Evolutionary conservation across 1,284 basidiomycete genomes (phyloP).

Genomic region (Cystobasidiaceae sp.): DNA sequence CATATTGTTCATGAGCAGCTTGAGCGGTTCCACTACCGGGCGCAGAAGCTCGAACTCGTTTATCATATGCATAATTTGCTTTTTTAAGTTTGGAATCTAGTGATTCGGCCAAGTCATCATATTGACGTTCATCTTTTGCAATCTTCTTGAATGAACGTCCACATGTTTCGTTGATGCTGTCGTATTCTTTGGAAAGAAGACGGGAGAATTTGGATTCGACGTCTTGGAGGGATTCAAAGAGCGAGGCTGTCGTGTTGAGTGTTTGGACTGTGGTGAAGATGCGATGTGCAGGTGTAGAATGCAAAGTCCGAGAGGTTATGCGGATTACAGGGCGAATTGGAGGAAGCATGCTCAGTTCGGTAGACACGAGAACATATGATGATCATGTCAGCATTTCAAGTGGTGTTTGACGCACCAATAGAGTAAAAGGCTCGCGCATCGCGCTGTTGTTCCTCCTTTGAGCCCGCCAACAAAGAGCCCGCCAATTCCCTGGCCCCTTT

Average conservation of each 20-base stretch:
- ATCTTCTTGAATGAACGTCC: conserved; percentile 45
- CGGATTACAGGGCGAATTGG: too few species aligned
- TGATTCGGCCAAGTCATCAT: conserved; percentile 42
- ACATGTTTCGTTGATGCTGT: conserved; percentile 43
- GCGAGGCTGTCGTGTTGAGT: conserved; percentile 36
- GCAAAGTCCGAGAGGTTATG: too few species aligned
- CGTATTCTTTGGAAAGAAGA: conserved; percentile 44
- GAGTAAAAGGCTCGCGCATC: background rate
- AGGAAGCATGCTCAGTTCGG: too few species aligned
- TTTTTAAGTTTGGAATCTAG: conserved; percentile 45
- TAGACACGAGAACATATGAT: too few species aligned
- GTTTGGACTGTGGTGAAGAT: conserved; percentile 35
- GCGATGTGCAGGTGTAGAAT: background rate
- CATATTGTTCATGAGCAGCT: conserved; percentile 44
- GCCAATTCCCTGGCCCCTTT: conserved; percentile 42
- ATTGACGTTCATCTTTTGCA: conserved; percentile 44
- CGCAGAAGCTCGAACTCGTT: conserved; percentile 27
- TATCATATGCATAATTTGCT: conserved; percentile 44
- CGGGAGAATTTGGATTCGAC: conserved; percentile 42
- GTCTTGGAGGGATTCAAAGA: conserved; percentile 43
- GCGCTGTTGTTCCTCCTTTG: background rate
- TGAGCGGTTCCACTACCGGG: conserved; percentile 27
- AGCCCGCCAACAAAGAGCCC: background rate
- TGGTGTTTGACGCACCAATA: too few species aligned
- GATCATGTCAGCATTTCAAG: too few species aligned